Percentiles rank a stretch among this genome's conserved stretches.
phyloP scores from a whole-genome alignment of 345 rosid genomes.

The Citrus cavaleriei region DNA sequence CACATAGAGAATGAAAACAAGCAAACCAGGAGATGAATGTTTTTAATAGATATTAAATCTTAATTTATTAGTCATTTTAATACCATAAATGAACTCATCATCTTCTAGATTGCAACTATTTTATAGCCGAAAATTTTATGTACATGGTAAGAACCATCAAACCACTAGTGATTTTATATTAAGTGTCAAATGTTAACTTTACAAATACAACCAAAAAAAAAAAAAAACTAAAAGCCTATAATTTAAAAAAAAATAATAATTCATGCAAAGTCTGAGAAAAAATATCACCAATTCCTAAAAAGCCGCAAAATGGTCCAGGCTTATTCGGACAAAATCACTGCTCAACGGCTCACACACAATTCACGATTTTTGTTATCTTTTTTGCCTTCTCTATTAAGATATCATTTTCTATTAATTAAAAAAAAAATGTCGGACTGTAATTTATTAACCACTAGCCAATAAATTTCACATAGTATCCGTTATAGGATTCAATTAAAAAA shows the following conservation, averaged over 20 bases:
- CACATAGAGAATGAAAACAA: no score
- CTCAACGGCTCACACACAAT: background rate
- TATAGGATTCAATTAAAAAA: background rate
- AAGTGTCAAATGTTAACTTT: background rate
- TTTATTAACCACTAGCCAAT: background rate
- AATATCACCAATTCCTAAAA: background rate
- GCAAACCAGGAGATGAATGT: no score
- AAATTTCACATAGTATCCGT: constrained; percentile 2
- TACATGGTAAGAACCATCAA: no score
- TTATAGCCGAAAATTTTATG: no score
- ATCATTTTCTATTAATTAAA: background rate
- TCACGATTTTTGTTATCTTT: background rate
- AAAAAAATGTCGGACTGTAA: background rate
- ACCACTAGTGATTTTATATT: no score
- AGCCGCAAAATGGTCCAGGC: constrained; percentile 3
- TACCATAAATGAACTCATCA: no score
- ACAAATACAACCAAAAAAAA: background rate
- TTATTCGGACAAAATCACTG: constrained; percentile 2
- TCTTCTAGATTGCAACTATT: no score
- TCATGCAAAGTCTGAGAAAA: background rate
- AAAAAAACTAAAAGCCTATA: background rate
- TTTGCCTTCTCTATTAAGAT: background rate
- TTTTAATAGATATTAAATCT: no score
- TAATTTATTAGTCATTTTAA: no score
- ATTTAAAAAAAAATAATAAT: background rate